Evolutionary conservation across 306 rosid genomes (phyloP), one percentile per base, ranked within the genome.

Genomic region (Phaseolus lunatus): DNA sequence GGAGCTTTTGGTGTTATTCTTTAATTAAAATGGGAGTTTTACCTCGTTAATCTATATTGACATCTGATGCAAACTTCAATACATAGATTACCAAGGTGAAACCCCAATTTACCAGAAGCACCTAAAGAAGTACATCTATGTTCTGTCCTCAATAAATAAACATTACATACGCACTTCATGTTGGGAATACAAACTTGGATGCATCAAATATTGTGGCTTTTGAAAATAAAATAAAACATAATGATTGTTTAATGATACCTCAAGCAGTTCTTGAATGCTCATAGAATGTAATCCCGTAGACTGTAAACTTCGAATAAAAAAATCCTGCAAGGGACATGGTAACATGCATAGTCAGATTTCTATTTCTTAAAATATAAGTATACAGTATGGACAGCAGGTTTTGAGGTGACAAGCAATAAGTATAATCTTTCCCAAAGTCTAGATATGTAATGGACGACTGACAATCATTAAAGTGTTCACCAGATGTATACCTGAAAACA

Each of bases 301-400:
- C 84, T 86, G 97, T 92, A 95, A 78, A 86, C 87, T 87, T 78
- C 84, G 96, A 73, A 92, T 67, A 82, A 95, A 95, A 68, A 89
- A 58, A 77, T 95, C 98, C 98, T 95, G 94, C 90, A 87, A 61
- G 74, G 45, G 75, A 29, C 72, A 83, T 70, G 82, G 41, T 37
- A 76, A 50, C 57, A 81, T 65, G 67, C 72, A 76, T 19, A 53
- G 63, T 86, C 58, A 84, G 78, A 41, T 48, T 39, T 74, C 22
- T 37, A 20, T 78, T 50, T 56, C 48, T 20, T 23, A 8, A 48
- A 76, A 24, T 9, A 26, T 13, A 69, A 23, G 14, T 11, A 43
- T 18, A 75, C 37, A 57, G 45, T 72, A 35, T 70, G 45, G 65
- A 66, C 52, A 19, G 44, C 29, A 69, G 9, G 54, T 22, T 53